A percentile compares a stretch with the other conserved stretches of the same genome.
These are phyloP conservation scores for Fusarium hainanense DNA, from an alignment of 2,329 filamentous ascomycete species.

Conservation along the genomic window DNA sequence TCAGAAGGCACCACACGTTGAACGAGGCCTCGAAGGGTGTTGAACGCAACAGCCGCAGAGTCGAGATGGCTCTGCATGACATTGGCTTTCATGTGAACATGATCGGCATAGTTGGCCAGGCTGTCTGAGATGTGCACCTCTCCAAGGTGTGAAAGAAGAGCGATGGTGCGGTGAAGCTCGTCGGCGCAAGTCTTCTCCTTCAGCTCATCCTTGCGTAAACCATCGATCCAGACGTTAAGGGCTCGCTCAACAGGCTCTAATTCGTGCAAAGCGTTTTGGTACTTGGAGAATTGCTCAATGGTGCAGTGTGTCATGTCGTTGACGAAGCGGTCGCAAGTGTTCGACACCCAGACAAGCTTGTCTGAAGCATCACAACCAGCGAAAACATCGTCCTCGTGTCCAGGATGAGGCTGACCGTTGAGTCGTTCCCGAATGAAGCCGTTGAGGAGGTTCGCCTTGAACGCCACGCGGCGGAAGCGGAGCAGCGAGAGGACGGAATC, in stretches of 20 bases:
- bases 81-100: constrained; percentile 79
- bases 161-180: constrained; percentile 85
- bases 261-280: constrained; percentile 84
- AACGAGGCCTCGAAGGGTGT: constrained; percentile 72
- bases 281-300: constrained; percentile 79
- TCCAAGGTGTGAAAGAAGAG: constrained; percentile 85
- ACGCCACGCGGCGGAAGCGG: constrained; percentile 85
- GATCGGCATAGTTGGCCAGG: constrained; percentile 79
- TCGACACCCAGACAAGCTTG: constrained; percentile 84
- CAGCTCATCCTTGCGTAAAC: constrained; percentile 83
- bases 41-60: constrained; percentile 75
- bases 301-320: constrained; percentile 83
- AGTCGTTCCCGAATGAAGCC: constrained; percentile 83
- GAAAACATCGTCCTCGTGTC: constrained; percentile 82
- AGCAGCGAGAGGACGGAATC: constrained; percentile 91
- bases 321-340: constrained; percentile 86
- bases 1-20: constrained; percentile 68
- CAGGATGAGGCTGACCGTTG: constrained; percentile 72
- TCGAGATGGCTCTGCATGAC: constrained; percentile 86
- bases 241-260: constrained; percentile 91
- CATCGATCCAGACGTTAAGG: constrained; percentile 88
- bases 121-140: constrained; percentile 80
- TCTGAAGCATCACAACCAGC: constrained; percentile 84
- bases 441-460: constrained; percentile 85
- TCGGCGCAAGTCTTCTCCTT: constrained; percentile 85